These are phyloP conservation scores for Aspergillus sp. DNA, from an alignment of 2,329 filamentous ascomycete genomes.

Conservation along the genomic window DNA sequence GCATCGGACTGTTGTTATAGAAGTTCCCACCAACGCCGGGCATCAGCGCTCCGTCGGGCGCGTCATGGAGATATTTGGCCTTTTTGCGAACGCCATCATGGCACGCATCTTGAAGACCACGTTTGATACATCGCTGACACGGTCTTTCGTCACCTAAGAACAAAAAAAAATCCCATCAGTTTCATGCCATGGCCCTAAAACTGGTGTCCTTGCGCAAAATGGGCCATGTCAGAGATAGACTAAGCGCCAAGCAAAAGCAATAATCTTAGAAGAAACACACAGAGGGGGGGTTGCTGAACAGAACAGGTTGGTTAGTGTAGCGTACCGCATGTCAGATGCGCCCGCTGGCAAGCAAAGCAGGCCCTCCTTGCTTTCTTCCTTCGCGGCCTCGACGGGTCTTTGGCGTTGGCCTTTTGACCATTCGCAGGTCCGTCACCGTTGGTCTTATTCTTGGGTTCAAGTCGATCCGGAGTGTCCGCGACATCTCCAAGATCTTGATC, in stretches of 20 bases:
- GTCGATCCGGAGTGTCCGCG: slow-evolving; percentile 36
- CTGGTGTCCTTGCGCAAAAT: too few relatives aligned
- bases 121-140: slow-evolving; percentile 89
- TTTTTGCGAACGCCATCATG: slow-evolving; percentile 98
- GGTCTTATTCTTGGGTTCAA: slow-evolving; percentile 38
- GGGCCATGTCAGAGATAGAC: not conserved
- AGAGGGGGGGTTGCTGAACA: not conserved
- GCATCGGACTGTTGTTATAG: slow-evolving; percentile 33
- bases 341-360: slow-evolving; percentile 94
- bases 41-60: slow-evolving; percentile 80
- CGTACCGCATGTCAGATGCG: slow-evolving; percentile 97
- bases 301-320: slow-evolving; percentile 22
- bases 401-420: slow-evolving; percentile 64
- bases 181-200: slow-evolving; percentile 1
- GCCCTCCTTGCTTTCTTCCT: slow-evolving; percentile 94
- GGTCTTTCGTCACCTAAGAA: slow-evolving; percentile 83
- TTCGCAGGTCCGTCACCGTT: slow-evolving; percentile 52
- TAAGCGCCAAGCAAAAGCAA: not conserved
- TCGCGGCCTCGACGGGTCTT: slow-evolving; percentile 82
- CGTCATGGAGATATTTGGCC: slow-evolving; percentile 97
- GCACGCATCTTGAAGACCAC: slow-evolving; percentile 82
- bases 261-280: not conserved
- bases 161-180: slow-evolving; percentile 20
- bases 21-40: slow-evolving; percentile 74
- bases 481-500: slow-evolving; percentile 34